Conservation (phyloP, 2,329 filamentous ascomycete genomes). For the Calonectria pseudoreteaudii region DNA sequence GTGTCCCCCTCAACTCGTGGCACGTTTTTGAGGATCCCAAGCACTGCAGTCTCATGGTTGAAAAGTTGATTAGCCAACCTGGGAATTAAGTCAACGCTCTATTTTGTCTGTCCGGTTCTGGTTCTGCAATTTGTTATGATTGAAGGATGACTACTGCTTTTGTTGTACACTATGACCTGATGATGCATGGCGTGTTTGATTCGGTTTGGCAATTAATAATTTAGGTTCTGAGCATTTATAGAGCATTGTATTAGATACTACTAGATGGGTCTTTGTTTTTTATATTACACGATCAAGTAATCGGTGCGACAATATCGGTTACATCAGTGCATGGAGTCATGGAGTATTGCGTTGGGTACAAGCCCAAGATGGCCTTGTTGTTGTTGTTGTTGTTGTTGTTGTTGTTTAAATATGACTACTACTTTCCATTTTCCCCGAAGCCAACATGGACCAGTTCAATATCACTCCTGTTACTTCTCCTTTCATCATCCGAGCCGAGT, state of each 20-base stretch:
- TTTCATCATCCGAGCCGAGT: neutral
- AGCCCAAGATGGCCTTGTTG: neutral
- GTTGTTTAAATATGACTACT: neutral
- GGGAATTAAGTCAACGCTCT: neutral
- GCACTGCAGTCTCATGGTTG: constrained; percentile 64
- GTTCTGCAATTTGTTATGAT: neutral
- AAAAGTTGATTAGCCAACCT: constrained; percentile 36
- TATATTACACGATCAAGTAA: neutral
- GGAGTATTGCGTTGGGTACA: no score
- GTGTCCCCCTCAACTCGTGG: constrained; percentile 78
- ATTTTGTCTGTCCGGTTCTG: neutral
- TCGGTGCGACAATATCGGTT: neutral
- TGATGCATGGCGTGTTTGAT: neutral
- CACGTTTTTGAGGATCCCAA: constrained; percentile 83
- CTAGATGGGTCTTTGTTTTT: neutral
- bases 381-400: neutral
- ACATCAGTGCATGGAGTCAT: no score
- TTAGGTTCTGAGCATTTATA: neutral
- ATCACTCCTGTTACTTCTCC: neutral
- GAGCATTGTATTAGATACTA: neutral
- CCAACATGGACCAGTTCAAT: neutral
- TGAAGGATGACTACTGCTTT: neutral
- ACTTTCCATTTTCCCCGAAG: neutral
- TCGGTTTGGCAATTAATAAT: neutral
- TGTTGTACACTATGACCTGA: neutral